Conservation (phyloP, 1,284 basidiomycete species). For the Neotropicomus parvogracilis region DNA sequence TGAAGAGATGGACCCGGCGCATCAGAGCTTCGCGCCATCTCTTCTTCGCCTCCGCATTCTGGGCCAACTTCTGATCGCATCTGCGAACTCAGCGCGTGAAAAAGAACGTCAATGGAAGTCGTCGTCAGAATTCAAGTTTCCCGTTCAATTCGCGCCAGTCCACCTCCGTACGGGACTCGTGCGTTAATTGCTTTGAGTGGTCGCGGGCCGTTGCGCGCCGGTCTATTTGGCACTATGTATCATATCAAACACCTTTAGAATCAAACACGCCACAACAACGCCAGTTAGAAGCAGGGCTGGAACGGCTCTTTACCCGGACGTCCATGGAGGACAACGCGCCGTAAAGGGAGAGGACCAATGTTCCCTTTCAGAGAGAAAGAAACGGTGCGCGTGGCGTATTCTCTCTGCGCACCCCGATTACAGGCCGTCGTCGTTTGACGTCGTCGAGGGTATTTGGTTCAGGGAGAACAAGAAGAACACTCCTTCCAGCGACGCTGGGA, state of each 20-base stretch:
- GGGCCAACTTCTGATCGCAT: conserved; percentile 5
- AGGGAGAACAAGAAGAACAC: conserved; percentile 30
- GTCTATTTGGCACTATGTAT: conserved; percentile 23
- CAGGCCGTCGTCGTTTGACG: conserved; percentile 13
- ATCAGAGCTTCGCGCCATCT: too few species aligned
- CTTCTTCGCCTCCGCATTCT: conserved; percentile 10
- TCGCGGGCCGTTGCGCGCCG: not conserved
- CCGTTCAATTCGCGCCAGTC: too few species aligned
- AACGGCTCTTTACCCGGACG: conserved; percentile 23
- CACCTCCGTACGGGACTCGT: too few species aligned
- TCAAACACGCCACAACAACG: conserved; percentile 32
- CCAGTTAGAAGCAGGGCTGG: conserved; percentile 24
- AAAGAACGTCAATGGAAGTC: conserved; percentile 16
- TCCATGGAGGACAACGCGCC: conserved; percentile 15
- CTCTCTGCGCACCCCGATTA: conserved; percentile 25
- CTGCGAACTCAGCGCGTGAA: conserved; percentile 13
- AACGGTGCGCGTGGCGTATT: conserved; percentile 15
- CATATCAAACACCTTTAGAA: conserved; percentile 28
- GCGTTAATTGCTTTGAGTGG: too few species aligned
- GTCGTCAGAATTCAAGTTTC: not conserved
- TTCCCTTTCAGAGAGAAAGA: not conserved
- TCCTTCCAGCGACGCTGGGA: not conserved
- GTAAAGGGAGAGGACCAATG: conserved; percentile 6
- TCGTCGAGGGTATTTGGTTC: conserved; percentile 34
- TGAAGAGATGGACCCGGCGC: too few species aligned